phyloP scores from a whole-genome alignment of 345 rosid species.

The Gossypioides kirkii region DNA sequence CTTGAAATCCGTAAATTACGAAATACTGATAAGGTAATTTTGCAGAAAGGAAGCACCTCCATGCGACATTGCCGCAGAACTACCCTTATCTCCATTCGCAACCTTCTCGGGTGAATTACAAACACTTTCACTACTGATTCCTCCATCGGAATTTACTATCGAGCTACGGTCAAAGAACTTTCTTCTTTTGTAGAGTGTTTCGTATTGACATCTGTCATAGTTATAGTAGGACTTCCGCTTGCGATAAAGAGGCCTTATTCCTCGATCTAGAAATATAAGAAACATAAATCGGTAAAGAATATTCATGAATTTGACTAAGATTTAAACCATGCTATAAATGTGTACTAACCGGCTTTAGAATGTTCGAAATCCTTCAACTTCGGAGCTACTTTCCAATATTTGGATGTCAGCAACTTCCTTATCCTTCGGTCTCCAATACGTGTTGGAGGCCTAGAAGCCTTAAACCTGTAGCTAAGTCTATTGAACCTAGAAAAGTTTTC shows the following conservation, averaged over 20 bases:
- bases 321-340: not conserved
- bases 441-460: conserved; percentile 55
- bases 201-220: conserved; percentile 41
- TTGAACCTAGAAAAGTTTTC: conserved; percentile 56
- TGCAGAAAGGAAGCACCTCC: conserved; percentile 37
- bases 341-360: conserved; percentile 54
- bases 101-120: conserved; percentile 61
- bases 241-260: conserved; percentile 41
- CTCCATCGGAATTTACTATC: conserved; percentile 60
- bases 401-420: conserved; percentile 55
- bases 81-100: conserved; percentile 29
- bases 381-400: conserved; percentile 63
- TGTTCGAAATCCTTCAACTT: conserved; percentile 50
- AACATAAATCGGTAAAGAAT: conserved; percentile 11
- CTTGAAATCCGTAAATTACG: conserved; percentile 11
- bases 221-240: conserved; percentile 53
- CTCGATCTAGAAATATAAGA: conserved; percentile 40
- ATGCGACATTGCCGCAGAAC: conserved; percentile 20
- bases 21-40: not conserved
- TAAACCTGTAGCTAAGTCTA: conserved; percentile 43
- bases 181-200: conserved; percentile 54
- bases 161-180: conserved; percentile 50
- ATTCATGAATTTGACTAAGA: not conserved
- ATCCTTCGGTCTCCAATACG: conserved; percentile 50
- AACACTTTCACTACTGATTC: conserved; percentile 79